A percentile compares a stretch with the other conserved stretches of the same genome.
phyloP scores from a whole-genome alignment of 495 filamentous ascomycete species.

The Penicillium flavigenum region DNA sequence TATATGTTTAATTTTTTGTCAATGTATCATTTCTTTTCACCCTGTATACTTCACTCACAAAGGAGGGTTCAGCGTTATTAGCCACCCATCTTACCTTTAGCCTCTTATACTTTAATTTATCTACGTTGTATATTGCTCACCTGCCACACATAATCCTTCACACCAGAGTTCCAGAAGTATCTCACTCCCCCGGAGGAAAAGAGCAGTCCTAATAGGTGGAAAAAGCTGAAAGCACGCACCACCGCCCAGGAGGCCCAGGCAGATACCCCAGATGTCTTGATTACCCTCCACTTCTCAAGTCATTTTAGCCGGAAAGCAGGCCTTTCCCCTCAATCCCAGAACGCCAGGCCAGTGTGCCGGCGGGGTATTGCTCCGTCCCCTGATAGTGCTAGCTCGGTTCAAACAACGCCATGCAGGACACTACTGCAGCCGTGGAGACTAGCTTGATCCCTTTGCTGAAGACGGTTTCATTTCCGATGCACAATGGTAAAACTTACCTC shows the following conservation, averaged over 20 bases:
- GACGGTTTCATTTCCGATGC: constrained; percentile 17
- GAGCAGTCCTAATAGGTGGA: constrained; percentile 23
- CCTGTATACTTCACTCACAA: background rate
- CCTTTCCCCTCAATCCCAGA: background rate
- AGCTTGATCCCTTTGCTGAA: background rate
- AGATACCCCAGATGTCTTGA: background rate
- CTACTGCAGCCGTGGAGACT: constrained; percentile 11
- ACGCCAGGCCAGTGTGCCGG: background rate
- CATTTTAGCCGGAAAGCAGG: constrained; percentile 18
- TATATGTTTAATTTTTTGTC: constrained; percentile 22
- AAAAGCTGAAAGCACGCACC: constrained; percentile 12
- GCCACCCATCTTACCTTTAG: constrained; percentile 5
- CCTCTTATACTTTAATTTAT: constrained; percentile 12
- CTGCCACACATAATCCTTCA: background rate
- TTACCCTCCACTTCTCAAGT: background rate
- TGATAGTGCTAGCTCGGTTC: constrained; percentile 15
- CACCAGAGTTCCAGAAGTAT: background rate
- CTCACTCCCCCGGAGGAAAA: background rate
- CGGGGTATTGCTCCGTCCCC: constrained; percentile 26
- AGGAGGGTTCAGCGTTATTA: background rate
- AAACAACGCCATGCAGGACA: background rate
- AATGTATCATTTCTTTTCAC: constrained; percentile 9
- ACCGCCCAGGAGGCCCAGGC: background rate
- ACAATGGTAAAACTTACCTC: constrained; percentile 2
- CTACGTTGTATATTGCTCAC: background rate